phyloP scores from a whole-genome alignment of 495 filamentous ascomycete species.

The Penicillium verhagenii region DNA sequence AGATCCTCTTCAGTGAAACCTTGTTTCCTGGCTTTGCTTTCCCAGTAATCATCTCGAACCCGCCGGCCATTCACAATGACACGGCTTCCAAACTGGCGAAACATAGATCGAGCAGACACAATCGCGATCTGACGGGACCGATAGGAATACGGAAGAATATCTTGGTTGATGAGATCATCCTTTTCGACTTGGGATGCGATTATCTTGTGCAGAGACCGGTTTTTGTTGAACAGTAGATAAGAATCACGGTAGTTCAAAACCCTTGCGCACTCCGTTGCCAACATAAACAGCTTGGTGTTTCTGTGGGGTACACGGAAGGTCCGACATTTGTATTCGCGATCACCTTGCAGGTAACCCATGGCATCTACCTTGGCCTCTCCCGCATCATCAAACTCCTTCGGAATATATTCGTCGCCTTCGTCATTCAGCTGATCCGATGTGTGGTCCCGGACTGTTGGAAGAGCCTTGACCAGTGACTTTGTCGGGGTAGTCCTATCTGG shows the following conservation, averaged over 20 bases:
- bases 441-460: constrained; percentile 94
- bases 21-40: constrained; percentile 93
- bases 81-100: constrained; percentile 95
- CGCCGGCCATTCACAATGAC: constrained; percentile 86
- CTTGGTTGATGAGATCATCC: constrained; percentile 91
- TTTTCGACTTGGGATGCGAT: constrained; percentile 96
- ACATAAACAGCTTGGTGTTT: constrained; percentile 95
- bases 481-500: constrained; percentile 83
- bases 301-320: constrained; percentile 91
- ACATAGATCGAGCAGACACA: constrained; percentile 98
- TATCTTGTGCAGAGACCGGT: constrained; percentile 94
- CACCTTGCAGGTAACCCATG: constrained; percentile 77
- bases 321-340: constrained; percentile 85
- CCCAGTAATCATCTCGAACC: constrained; percentile 98
- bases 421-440: constrained; percentile 93
- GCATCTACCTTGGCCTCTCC: constrained; percentile 91
- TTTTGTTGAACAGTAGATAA: constrained; percentile 99
- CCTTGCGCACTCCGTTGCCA: constrained; percentile 95
- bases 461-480: constrained; percentile 85
- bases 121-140: constrained; percentile 97
- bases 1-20: constrained; percentile 97
- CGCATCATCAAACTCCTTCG: constrained; percentile 85
- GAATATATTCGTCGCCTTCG: constrained; percentile 94
- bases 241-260: constrained; percentile 96
- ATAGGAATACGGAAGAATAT: constrained; percentile 96